Percentiles rank a stretch among this genome's conserved stretches.
phyloP scores from a whole-genome alignment of 1,284 basidiomycete species.

The Chalciporus sp. region DNA sequence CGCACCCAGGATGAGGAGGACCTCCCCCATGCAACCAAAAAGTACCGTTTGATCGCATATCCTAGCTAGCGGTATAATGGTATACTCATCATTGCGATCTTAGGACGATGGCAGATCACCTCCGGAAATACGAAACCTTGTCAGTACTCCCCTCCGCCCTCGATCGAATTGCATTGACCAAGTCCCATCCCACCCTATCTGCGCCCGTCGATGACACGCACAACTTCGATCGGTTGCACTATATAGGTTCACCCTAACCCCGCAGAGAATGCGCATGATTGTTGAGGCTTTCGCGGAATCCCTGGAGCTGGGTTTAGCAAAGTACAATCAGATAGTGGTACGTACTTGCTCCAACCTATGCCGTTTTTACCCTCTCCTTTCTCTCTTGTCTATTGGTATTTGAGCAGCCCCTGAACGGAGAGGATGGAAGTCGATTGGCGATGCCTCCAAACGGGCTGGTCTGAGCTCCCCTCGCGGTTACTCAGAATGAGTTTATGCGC shows the following conservation, averaged over 20 bases:
- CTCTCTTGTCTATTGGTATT: not conserved
- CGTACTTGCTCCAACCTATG: slow-evolving; percentile 38
- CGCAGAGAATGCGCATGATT: slow-evolving; percentile 96
- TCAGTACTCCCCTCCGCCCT: slow-evolving; percentile 42
- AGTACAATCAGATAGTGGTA: slow-evolving; percentile 87
- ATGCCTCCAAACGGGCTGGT: no score
- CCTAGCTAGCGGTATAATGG: not conserved
- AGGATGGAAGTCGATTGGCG: slow-evolving; percentile 6
- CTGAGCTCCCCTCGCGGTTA: no score
- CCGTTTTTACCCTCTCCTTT: slow-evolving; percentile 4
- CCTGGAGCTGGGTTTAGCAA: slow-evolving; percentile 84
- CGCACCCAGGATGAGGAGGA: slow-evolving; percentile 8
- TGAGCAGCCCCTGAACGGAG: not conserved
- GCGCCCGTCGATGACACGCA: not conserved
- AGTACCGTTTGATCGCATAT: not conserved
- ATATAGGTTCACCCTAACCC: slow-evolving; percentile 79
- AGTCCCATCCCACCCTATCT: slow-evolving; percentile 4
- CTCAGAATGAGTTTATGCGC: not conserved
- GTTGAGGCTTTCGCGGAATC: slow-evolving; percentile 95
- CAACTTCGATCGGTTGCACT: not conserved
- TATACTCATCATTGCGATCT: not conserved
- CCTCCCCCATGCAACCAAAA: not conserved
- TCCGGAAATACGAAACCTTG: slow-evolving; percentile 85
- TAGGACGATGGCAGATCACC: slow-evolving; percentile 87
- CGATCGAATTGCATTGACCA: slow-evolving; percentile 4